These are phyloP conservation scores for Mycena galericulata DNA, from an alignment of 768 basidiomycete species.

Conservation along the genomic window DNA sequence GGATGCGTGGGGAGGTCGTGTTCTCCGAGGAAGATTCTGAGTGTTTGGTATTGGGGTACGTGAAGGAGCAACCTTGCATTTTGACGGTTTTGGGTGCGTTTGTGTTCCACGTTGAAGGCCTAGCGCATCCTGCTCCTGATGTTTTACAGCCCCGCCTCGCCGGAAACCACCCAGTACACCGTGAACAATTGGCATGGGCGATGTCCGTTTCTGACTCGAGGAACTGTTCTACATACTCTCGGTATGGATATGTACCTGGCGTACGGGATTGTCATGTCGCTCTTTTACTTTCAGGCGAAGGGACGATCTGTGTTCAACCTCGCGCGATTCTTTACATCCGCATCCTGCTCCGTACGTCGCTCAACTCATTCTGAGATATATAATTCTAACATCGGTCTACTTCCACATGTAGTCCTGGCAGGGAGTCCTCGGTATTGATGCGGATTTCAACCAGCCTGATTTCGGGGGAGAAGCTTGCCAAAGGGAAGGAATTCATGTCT, in stretches of 20 bases:
- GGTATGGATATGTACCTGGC: slow-evolving; percentile 35
- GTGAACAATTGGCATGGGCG: slow-evolving; percentile 36
- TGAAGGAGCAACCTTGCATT: slow-evolving; percentile 31
- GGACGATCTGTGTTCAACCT: slow-evolving; percentile 26
- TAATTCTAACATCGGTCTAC: slow-evolving; percentile 29
- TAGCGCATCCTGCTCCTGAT: slow-evolving; percentile 41
- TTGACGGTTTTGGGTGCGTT: slow-evolving; percentile 33
- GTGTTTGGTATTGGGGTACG: slow-evolving; percentile 5
- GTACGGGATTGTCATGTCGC: slow-evolving; percentile 39
- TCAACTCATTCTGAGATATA: not conserved
- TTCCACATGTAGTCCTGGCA: slow-evolving; percentile 43
- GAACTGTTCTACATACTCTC: slow-evolving; percentile 31
- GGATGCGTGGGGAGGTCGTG: slow-evolving; percentile 15
- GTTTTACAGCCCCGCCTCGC: slow-evolving; percentile 36
- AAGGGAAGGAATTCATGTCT: slow-evolving; percentile 36
- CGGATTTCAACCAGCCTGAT: slow-evolving; percentile 40
- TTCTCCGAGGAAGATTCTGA: slow-evolving; percentile 32
- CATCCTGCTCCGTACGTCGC: slow-evolving; percentile 45
- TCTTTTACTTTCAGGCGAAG: slow-evolving; percentile 32
- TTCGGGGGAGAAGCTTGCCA: slow-evolving; percentile 23
- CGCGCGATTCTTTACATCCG: slow-evolving; percentile 36
- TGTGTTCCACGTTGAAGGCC: not conserved
- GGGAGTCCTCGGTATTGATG: slow-evolving; percentile 37
- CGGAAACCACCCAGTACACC: slow-evolving; percentile 2
- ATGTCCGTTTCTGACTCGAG: slow-evolving; percentile 36